Percentiles rank a stretch among this genome's conserved stretches.
Conservation (phyloP, 129 eudicot genomes). For the Flaveria ramosissima region DNA sequence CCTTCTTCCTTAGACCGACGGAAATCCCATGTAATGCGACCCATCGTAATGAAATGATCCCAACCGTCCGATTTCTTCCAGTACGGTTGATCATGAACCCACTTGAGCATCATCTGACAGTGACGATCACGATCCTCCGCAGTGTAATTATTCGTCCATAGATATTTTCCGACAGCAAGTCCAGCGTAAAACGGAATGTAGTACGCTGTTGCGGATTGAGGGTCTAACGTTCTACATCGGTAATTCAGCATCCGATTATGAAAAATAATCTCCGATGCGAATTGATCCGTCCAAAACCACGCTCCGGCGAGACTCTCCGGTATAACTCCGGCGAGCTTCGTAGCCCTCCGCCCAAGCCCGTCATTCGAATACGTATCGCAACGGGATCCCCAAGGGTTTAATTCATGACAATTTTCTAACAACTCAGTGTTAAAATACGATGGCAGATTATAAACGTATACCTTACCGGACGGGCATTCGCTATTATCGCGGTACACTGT, state of each 20-base stretch:
- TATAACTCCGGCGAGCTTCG: slow-evolving; percentile 41
- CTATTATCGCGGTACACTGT: background rate
- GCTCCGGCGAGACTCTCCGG: slow-evolving; percentile 51
- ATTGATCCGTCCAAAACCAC: slow-evolving; percentile 95
- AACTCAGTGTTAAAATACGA: slow-evolving; percentile 29
- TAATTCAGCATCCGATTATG: slow-evolving; percentile 69
- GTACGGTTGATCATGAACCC: slow-evolving; percentile 57
- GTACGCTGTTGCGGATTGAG: slow-evolving; percentile 67
- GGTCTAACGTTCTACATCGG: slow-evolving; percentile 63
- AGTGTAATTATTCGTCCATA: slow-evolving; percentile 54
- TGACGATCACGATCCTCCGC: slow-evolving; percentile 60
- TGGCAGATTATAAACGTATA: slow-evolving; percentile 70
- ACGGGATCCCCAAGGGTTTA: slow-evolving; percentile 67
- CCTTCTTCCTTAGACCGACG: slow-evolving; percentile 59
- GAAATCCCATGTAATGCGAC: slow-evolving; percentile 95
- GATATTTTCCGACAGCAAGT: slow-evolving; percentile 70
- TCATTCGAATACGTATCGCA: slow-evolving; percentile 65
- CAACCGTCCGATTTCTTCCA: slow-evolving; percentile 9
- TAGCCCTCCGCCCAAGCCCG: slow-evolving; percentile 60
- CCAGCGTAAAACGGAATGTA: slow-evolving; percentile 94
- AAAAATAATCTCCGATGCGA: slow-evolving; percentile 68
- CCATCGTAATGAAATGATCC: slow-evolving; percentile 50
- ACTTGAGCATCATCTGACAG: slow-evolving; percentile 60
- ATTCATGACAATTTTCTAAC: slow-evolving; percentile 50
- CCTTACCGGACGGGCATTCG: slow-evolving; percentile 49